Base-by-base conservation (phyloP, 192 early-diverging fungal genomes). In the Mortierella alpina region DNA sequence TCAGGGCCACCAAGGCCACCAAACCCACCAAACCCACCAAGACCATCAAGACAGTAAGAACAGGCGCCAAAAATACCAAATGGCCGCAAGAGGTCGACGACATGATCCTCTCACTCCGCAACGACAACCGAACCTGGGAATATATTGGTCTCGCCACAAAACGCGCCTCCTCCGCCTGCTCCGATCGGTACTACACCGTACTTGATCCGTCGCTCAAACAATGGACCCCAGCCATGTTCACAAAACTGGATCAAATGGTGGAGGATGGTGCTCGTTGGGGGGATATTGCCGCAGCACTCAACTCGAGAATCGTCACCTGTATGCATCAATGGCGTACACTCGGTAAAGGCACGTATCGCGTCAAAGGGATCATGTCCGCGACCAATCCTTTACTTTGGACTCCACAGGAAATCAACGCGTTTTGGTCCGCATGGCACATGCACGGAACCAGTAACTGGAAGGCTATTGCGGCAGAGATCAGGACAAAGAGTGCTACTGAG, bases 191-290 rank as follows among this genome's bases (percentile, higher is more conserved):
- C 22, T 72, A 72, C 15, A 72, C 65, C 2, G 22, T 23, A 0
- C 47, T 80, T 4, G 77, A 80, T n/a, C 77, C 77, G 12, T 49
- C 51, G 18, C 53, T 80, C 11, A 42, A 51, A 20, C 50, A 48
- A n/a, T 80, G 77, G 77, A 80, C 77, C 11, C 66, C 77, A 0
- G 46, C 53, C 49, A 80, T 80, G 77, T 68, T 72, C 59, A 46
- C 70, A 23, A 64, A 65, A 22, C 17, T 80, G 48, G 66, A 80
- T 64, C 64, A 80, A 50, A 70, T 80, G 77, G 77, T 72, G 2
- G 70, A 80, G 48, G 55, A 50, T 40, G 70, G 70, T 7, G 23
- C 1, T 4, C 20, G 13, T 10, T 80, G 77, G 77, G 17, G 23
- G 0, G 31, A 63, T 47, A 80, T 80, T 48, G 63, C 70, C 0